Evolutionary conservation across 805 yeast species (phyloP).

Genomic region (Sungouiozyma intestinalis): DNA sequence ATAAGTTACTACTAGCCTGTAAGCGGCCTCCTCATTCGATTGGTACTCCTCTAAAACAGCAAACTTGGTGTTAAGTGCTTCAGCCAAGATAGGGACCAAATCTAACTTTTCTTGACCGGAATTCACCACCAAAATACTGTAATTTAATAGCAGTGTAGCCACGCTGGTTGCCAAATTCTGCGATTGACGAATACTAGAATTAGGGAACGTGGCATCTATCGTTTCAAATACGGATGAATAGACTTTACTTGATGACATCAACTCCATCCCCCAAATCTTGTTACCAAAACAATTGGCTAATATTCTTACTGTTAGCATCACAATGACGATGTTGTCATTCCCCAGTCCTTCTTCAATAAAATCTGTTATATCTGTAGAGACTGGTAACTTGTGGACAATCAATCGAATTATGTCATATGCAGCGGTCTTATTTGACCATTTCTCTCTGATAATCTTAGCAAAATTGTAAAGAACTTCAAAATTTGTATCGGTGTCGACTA

Average conservation of each 20-base stretch:
- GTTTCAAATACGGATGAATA: constrained; percentile 34
- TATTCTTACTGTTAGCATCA: constrained; percentile 47
- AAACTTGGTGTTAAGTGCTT: constrained; percentile 21
- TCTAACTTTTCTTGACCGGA: constrained; percentile 17
- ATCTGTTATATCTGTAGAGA: constrained; percentile 32
- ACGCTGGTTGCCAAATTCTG: constrained; percentile 32
- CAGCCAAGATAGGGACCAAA: constrained; percentile 25
- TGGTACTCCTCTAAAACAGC: constrained; percentile 23
- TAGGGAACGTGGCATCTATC: constrained; percentile 21
- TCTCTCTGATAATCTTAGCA: constrained; percentile 31
- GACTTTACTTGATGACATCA: constrained; percentile 27
- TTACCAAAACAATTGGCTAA: constrained; percentile 45
- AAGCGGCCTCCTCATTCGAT: constrained; percentile 53
- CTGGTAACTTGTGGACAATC: constrained; percentile 33
- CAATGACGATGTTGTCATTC: constrained; percentile 16
- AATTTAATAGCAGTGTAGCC: constrained; percentile 43
- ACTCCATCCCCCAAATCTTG: constrained; percentile 36
- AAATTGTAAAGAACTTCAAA: constrained; percentile 28
- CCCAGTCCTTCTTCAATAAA: constrained; percentile 35
- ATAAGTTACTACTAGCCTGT: constrained; percentile 49
- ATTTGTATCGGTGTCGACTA: constrained; percentile 23
- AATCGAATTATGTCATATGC: constrained; percentile 53
- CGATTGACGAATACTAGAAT: constrained; percentile 19
- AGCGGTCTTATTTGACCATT: constrained; percentile 44
- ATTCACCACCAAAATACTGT: constrained; percentile 31